Conservation (phyloP, 164 flowering plant genomes). For the Liquidambar formosana region DNA sequence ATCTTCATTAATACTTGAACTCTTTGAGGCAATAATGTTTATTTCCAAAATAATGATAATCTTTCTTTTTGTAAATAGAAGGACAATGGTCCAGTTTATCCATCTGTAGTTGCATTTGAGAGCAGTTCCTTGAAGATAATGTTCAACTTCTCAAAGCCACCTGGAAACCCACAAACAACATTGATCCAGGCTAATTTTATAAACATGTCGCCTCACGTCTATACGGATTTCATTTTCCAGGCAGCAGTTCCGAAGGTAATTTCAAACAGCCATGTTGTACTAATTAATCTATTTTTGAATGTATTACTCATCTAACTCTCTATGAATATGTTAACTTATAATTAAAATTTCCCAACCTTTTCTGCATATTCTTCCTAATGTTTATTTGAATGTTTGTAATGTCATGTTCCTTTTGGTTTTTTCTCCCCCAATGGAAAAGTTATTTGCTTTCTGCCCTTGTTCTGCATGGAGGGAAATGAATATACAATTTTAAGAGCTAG, state of each 20-base stretch:
- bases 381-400: background rate
- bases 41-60: slow-evolving; percentile 7
- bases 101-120: slow-evolving; percentile 74
- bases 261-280: background rate
- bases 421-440: background rate
- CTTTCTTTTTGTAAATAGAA: slow-evolving; percentile 37
- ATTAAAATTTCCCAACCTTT: background rate
- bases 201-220: slow-evolving; percentile 62
- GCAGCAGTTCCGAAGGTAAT: slow-evolving; percentile 99
- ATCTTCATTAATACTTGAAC: background rate
- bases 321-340: background rate
- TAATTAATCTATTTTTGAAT: background rate
- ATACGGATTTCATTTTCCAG: slow-evolving; percentile 80
- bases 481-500: background rate
- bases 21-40: slow-evolving; percentile 11
- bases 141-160: slow-evolving; percentile 78
- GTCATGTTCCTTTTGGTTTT: background rate
- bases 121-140: slow-evolving; percentile 71
- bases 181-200: slow-evolving; percentile 69
- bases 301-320: background rate
- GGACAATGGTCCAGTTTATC: slow-evolving; percentile 55
- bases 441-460: background rate
- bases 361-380: background rate
- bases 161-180: slow-evolving; percentile 68
- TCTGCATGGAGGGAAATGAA: background rate